Conservation (phyloP, 2,329 filamentous ascomycete genomes). For the Fusarium nanum region DNA sequence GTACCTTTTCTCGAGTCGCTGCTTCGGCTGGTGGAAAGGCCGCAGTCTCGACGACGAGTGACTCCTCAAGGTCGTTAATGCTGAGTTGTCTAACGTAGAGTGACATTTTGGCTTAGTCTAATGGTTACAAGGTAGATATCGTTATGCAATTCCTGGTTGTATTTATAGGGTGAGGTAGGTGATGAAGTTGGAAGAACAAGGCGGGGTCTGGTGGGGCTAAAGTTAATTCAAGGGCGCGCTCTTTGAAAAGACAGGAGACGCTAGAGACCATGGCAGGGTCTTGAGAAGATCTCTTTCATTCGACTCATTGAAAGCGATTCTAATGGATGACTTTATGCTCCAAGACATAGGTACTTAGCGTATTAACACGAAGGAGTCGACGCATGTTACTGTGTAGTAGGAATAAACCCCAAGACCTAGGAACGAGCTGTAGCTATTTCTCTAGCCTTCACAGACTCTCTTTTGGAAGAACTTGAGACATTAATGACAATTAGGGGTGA, state of each 20-base stretch:
- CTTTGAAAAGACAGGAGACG: not conserved
- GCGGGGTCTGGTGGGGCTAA: slow-evolving; percentile 21
- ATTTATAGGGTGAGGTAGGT: accelerated
- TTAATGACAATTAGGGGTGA: not conserved
- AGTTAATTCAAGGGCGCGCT: slow-evolving; percentile 4
- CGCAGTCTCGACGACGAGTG: slow-evolving; percentile 42
- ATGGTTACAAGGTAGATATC: accelerated
- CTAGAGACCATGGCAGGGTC: not conserved
- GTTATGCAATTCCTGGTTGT: not conserved
- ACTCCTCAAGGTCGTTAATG: slow-evolving; percentile 43
- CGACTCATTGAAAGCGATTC: not conserved
- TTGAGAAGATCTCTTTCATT: accelerated
- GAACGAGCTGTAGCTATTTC: not conserved
- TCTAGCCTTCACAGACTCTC: not conserved
- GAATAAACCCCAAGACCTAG: not conserved
- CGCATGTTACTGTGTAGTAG: not conserved
- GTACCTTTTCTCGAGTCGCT: slow-evolving; percentile 47
- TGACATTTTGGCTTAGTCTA: slow-evolving; percentile 15
- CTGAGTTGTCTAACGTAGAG: slow-evolving; percentile 43
- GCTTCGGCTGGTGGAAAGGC: slow-evolving; percentile 48
- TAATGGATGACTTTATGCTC: not conserved
- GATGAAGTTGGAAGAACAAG: not conserved
- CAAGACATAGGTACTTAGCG: too few species aligned
- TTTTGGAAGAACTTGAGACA: not conserved
- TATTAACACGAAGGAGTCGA: not conserved